Conservation (phyloP, 805 yeast genomes). For the Cyberlindnera galapagoensis region DNA sequence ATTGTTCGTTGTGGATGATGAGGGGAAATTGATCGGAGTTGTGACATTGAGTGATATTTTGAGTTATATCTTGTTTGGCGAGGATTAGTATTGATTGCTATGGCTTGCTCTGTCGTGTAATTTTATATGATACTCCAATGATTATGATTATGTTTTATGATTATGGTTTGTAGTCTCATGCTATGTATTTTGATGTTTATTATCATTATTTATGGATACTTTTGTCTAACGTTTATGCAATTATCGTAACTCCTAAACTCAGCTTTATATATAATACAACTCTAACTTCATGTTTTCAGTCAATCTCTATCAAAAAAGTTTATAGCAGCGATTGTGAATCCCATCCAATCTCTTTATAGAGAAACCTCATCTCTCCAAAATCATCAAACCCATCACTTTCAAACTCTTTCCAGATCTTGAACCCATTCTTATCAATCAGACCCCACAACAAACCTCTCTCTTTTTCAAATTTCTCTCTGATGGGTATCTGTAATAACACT, state of each 20-base stretch:
- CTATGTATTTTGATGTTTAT: too few relatives aligned
- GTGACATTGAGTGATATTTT: constrained; percentile 89
- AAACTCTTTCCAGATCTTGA: constrained; percentile 25
- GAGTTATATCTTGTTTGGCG: constrained; percentile 70
- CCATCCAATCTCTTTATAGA: constrained; percentile 31
- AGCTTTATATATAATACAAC: too few relatives aligned
- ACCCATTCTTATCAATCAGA: constrained; percentile 33
- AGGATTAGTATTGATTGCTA: too few relatives aligned
- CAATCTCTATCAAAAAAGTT: not conserved
- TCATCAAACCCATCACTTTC: constrained; percentile 67
- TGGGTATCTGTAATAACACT: constrained; percentile 70
- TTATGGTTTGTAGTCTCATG: too few relatives aligned
- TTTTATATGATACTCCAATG: too few relatives aligned
- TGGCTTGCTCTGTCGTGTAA: too few relatives aligned
- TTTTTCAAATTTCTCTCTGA: constrained; percentile 56
- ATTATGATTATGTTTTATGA: too few relatives aligned
- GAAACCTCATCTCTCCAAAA: constrained; percentile 66
- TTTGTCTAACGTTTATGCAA: too few relatives aligned
- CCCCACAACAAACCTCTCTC: constrained; percentile 60
- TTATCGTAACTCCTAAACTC: too few relatives aligned
- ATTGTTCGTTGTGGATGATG: constrained; percentile 84
- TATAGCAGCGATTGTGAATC: not conserved
- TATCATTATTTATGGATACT: too few relatives aligned
- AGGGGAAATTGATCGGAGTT: constrained; percentile 71
- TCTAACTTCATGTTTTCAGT: not conserved